A percentile compares a stretch with the other conserved stretches of the same genome.
Conservation (phyloP, 495 filamentous ascomycete species). For the Lasiosphaeria hispida region DNA sequence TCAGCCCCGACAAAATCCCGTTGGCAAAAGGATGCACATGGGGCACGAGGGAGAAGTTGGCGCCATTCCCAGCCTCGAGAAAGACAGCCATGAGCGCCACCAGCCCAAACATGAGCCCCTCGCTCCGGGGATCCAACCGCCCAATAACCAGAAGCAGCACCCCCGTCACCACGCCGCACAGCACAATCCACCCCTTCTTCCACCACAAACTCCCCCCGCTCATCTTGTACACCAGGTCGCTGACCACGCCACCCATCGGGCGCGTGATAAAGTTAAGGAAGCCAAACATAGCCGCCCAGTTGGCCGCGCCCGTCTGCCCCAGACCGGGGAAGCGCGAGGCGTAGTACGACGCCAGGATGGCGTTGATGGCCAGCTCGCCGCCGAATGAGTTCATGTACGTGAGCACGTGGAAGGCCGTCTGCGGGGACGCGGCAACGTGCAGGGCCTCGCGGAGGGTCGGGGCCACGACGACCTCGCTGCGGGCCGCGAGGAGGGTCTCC, state of each 20-base stretch:
- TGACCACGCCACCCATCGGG: slow-evolving; percentile 69
- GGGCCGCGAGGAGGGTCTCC: slow-evolving; percentile 55
- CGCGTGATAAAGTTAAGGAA: slow-evolving; percentile 77
- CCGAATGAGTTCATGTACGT: slow-evolving; percentile 88
- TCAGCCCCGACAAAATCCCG: slow-evolving; percentile 68
- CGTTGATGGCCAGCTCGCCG: slow-evolving; percentile 81
- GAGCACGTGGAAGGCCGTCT: slow-evolving; percentile 63
- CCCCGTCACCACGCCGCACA: slow-evolving; percentile 62
- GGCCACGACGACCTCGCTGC: slow-evolving; percentile 62
- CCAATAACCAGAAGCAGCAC: slow-evolving; percentile 71
- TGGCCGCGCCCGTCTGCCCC: slow-evolving; percentile 67
- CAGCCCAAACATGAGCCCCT: slow-evolving; percentile 73
- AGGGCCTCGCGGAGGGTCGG: slow-evolving; percentile 62
- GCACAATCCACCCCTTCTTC: slow-evolving; percentile 72
- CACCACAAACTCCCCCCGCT: slow-evolving; percentile 60
- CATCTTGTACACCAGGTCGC: slow-evolving; percentile 67
- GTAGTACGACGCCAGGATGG: slow-evolving; percentile 78
- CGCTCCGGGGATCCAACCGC: slow-evolving; percentile 53
- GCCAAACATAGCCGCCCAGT: slow-evolving; percentile 89
- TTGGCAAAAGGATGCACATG: slow-evolving; percentile 74
- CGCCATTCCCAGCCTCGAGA: slow-evolving; percentile 76
- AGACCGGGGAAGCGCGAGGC: slow-evolving; percentile 70
- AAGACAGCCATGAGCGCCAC: slow-evolving; percentile 73
- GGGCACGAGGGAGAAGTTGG: slow-evolving; percentile 80
- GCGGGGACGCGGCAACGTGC: slow-evolving; percentile 59